phyloP scores from a whole-genome alignment of 2,329 filamentous ascomycete genomes.

The Remersonia thermophila region DNA sequence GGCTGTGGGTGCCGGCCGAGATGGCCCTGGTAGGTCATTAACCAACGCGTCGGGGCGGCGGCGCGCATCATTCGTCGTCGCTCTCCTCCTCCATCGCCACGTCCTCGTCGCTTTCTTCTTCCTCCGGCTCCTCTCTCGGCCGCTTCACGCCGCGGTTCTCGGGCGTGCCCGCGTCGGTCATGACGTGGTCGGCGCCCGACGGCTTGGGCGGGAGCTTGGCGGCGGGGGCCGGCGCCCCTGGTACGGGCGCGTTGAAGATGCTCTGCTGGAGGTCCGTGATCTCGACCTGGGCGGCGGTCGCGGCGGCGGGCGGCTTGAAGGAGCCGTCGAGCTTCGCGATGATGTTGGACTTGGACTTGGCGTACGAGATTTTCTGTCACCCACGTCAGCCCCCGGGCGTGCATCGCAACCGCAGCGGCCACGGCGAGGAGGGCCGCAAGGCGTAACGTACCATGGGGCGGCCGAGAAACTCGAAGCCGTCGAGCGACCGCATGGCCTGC shows the following conservation, averaged over 20 bases:
- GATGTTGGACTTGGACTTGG: conserved; percentile 76
- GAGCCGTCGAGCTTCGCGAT: conserved; percentile 87
- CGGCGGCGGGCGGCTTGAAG: conserved; percentile 56
- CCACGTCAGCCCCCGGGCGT: no score
- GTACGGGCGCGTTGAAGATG: conserved; percentile 60
- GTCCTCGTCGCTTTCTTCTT: conserved; percentile 50
- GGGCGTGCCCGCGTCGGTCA: conserved; percentile 39
- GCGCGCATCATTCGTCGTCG: conserved; percentile 48
- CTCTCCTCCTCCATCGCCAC: conserved; percentile 58
- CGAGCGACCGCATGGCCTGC: conserved; percentile 79
- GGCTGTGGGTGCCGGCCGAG: conserved; percentile 62
- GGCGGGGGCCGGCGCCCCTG: conserved; percentile 27
- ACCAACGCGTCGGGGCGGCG: background rate
- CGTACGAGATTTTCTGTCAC: conserved; percentile 73
- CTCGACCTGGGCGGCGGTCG: conserved; percentile 44
- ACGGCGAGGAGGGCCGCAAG: no score
- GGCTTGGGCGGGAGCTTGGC: conserved; percentile 37
- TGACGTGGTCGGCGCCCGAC: conserved; percentile 32
- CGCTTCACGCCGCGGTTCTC: conserved; percentile 57
- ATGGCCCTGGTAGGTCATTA: conserved; percentile 35
- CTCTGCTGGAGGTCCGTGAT: conserved; percentile 67
- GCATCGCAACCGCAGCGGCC: no score
- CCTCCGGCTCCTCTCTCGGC: conserved; percentile 53
- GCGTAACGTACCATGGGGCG: conserved; percentile 57
- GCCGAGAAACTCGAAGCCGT: conserved; percentile 78